Percentiles rank a stretch among this genome's conserved stretches.
Conservation (phyloP, 768 basidiomycete species). For the Russula sp. region DNA sequence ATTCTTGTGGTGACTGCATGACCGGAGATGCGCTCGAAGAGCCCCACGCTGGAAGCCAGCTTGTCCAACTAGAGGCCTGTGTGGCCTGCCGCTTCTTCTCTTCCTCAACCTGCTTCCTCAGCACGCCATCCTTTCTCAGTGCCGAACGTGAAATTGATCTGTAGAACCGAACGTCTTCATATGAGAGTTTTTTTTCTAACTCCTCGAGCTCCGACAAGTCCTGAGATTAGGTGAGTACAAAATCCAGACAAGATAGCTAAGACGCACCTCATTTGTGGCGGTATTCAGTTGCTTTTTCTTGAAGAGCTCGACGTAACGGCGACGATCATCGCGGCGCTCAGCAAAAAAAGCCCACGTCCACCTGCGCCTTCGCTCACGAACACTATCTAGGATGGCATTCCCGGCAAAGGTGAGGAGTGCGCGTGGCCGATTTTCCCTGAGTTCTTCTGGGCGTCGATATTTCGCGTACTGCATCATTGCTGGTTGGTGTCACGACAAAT, state of each 20-base stretch:
- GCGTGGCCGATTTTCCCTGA: slow-evolving; percentile 49
- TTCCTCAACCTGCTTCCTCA: slow-evolving; percentile 58
- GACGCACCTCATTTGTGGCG: slow-evolving; percentile 47
- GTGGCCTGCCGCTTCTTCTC: slow-evolving; percentile 47
- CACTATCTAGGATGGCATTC: slow-evolving; percentile 70
- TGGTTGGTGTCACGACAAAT: slow-evolving; percentile 18
- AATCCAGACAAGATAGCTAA: neutral
- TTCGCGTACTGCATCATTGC: slow-evolving; percentile 59
- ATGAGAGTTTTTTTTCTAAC: slow-evolving; percentile 77
- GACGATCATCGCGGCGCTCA: slow-evolving; percentile 81
- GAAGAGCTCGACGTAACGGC: slow-evolving; percentile 76
- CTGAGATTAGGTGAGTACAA: slow-evolving; percentile 29
- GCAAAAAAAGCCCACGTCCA: slow-evolving; percentile 94
- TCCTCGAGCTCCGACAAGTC: slow-evolving; percentile 46
- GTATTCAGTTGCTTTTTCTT: slow-evolving; percentile 59
- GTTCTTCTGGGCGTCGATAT: slow-evolving; percentile 61
- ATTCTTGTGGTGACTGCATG: slow-evolving; percentile 39
- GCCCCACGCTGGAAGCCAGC: slow-evolving; percentile 71
- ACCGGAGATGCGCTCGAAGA: slow-evolving; percentile 31
- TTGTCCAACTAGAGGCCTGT: slow-evolving; percentile 47
- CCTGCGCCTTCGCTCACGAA: slow-evolving; percentile 72
- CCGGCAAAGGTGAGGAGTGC: slow-evolving; percentile 74
- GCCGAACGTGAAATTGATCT: slow-evolving; percentile 88
- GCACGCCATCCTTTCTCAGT: slow-evolving; percentile 75
- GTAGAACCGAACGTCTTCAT: slow-evolving; percentile 96